These are phyloP conservation scores for Raffaelea arxii DNA, from an alignment of 2,329 filamentous ascomycete genomes.

Conservation along the genomic window DNA sequence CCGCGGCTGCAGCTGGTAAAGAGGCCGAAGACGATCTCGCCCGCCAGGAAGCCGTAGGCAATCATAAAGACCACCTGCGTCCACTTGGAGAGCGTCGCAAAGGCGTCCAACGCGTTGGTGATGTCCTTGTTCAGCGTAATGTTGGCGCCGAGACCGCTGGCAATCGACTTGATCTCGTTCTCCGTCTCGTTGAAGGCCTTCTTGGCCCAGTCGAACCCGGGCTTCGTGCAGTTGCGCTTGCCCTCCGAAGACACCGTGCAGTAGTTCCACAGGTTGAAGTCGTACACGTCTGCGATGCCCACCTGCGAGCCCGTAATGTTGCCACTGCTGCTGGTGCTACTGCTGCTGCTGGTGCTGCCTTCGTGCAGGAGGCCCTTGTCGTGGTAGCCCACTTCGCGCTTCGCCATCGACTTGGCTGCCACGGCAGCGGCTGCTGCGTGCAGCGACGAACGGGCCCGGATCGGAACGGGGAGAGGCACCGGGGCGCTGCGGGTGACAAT, in stretches of 20 bases:
- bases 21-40: conserved; percentile 69
- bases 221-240: conserved; percentile 57
- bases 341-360: conserved; percentile 5
- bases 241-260: conserved; percentile 54
- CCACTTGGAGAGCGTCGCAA: conserved; percentile 67
- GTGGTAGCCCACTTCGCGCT: conserved; percentile 4
- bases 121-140: conserved; percentile 60
- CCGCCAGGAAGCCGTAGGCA: conserved; percentile 57
- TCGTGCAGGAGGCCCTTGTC: conserved; percentile 5
- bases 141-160: conserved; percentile 37
- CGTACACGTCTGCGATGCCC: conserved; percentile 65
- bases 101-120: conserved; percentile 58
- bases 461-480: too few relatives aligned
- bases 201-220: conserved; percentile 68
- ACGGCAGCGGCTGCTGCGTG: neutral
- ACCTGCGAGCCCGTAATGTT: conserved; percentile 51
- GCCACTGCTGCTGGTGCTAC: conserved; percentile 7
- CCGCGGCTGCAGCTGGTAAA: conserved; percentile 75
- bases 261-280: conserved; percentile 79
- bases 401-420: neutral
- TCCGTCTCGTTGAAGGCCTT: conserved; percentile 57
- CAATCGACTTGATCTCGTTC: conserved; percentile 40
- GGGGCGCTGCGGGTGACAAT: conserved; percentile 2
- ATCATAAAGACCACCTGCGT: conserved; percentile 75
- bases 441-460: too few relatives aligned